Percentiles rank a stretch among this genome's conserved stretches.
Conservation (phyloP, 768 basidiomycete species). For the Agaricus blazei region DNA sequence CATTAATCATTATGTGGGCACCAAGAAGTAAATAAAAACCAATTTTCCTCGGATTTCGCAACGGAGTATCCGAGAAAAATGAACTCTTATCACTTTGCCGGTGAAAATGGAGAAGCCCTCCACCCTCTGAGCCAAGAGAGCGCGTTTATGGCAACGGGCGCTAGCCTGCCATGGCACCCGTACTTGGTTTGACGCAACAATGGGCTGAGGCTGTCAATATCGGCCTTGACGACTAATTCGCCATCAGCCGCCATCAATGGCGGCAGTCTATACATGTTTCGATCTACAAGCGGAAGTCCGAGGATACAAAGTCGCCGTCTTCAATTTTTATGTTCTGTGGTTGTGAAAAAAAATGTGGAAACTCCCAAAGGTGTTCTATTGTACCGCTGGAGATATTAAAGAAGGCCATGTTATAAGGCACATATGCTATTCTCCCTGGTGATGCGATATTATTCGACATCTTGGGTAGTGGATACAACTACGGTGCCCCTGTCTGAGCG, state of each 20-base stretch:
- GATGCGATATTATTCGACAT: too few relatives aligned
- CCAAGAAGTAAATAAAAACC: neutral
- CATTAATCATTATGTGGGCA: too few relatives aligned
- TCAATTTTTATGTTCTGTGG: too few relatives aligned
- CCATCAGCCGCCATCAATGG: neutral
- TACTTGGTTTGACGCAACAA: neutral
- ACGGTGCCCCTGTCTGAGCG: too few relatives aligned
- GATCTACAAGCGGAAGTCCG: neutral
- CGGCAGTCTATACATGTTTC: neutral
- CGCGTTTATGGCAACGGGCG: slow-evolving; percentile 1
- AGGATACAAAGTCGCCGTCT: neutral
- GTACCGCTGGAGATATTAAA: too few relatives aligned
- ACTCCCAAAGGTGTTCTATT: too few relatives aligned
- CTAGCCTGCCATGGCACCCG: neutral
- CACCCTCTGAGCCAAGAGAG: neutral
- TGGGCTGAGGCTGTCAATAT: neutral
- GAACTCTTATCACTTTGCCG: neutral
- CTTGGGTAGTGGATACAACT: too few relatives aligned
- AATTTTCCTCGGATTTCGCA: neutral
- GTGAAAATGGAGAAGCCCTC: neutral
- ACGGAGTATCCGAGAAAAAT: neutral
- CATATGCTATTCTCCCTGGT: too few relatives aligned
- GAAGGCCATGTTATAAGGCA: too few relatives aligned
- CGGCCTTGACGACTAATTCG: slow-evolving; percentile 3
- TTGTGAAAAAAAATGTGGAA: too few relatives aligned